These are phyloP conservation scores for Mortierella sp. DNA, from an alignment of 371 early-diverging fungal genomes.

Conservation along the genomic window DNA sequence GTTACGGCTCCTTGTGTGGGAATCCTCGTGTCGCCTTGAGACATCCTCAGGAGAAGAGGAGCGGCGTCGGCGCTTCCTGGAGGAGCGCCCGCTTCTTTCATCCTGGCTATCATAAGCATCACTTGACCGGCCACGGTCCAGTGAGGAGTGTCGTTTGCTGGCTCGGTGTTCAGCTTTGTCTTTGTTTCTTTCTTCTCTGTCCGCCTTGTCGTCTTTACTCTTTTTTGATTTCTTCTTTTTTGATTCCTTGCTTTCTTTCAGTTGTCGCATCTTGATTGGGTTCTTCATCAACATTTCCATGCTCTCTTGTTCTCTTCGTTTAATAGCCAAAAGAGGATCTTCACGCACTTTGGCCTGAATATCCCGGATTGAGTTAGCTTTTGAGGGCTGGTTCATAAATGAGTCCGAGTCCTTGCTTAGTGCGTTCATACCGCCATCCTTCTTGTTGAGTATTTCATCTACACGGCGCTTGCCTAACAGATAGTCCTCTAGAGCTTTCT, in stretches of 20 bases:
- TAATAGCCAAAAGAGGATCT: slow-evolving; percentile 92
- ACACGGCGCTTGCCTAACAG: slow-evolving; percentile 91
- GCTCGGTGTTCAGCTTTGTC: slow-evolving; percentile 27
- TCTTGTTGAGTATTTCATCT: slow-evolving; percentile 74
- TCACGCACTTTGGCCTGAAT: slow-evolving; percentile 89
- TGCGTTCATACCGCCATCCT: slow-evolving; percentile 59
- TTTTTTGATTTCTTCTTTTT: slow-evolving; percentile 51
- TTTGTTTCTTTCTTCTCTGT: slow-evolving; percentile 24
- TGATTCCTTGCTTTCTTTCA: slow-evolving; percentile 59
- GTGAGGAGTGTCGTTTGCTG: slow-evolving; percentile 27
- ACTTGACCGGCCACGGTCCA: slow-evolving; percentile 10
- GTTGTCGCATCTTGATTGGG: slow-evolving; percentile 76
- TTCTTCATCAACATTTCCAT: slow-evolving; percentile 83
- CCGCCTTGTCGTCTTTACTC: slow-evolving; percentile 34
- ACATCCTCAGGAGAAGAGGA: slow-evolving; percentile 11
- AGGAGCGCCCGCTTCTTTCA: slow-evolving; percentile 9
- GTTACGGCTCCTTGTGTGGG: not conserved
- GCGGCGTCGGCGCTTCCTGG: slow-evolving; percentile 26
- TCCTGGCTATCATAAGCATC: slow-evolving; percentile 13
- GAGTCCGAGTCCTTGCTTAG: slow-evolving; percentile 54
- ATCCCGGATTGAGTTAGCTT: slow-evolving; percentile 87
- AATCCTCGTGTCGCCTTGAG: slow-evolving; percentile 3
- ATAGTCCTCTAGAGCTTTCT: slow-evolving; percentile 79
- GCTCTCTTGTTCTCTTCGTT: slow-evolving; percentile 85
- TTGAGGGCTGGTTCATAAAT: slow-evolving; percentile 61